Conservation (phyloP, 495 filamentous ascomycete genomes). For the Penicillium herquei region DNA sequence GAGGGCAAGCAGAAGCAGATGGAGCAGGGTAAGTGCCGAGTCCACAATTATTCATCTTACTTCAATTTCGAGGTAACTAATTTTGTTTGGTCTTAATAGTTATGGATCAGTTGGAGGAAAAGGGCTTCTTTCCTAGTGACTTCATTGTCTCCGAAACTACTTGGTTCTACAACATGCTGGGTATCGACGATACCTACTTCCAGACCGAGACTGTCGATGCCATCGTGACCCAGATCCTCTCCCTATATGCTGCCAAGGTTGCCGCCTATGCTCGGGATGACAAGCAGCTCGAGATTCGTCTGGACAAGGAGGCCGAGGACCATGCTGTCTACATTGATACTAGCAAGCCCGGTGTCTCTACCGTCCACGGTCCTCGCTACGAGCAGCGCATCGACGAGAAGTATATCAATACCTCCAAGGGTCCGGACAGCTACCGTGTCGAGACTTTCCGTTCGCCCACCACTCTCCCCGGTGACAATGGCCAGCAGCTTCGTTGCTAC, state of each 20-base stretch:
- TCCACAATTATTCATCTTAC: conserved; percentile 6
- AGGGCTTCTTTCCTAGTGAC: conserved; percentile 80
- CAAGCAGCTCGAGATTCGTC: conserved; percentile 85
- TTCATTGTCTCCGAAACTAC: conserved; percentile 81
- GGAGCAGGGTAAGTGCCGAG: conserved; percentile 64
- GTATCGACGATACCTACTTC: conserved; percentile 99
- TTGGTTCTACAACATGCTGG: conserved; percentile 97
- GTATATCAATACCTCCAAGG: conserved; percentile 74
- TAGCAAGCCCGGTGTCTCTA: conserved; percentile 78
- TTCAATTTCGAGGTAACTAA: not conserved
- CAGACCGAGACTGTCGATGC: conserved; percentile 83
- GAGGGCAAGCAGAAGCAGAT: conserved; percentile 94
- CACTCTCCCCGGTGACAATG: conserved; percentile 65
- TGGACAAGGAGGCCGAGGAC: conserved; percentile 92
- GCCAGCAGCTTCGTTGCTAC: conserved; percentile 90
- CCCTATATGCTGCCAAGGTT: conserved; percentile 94
- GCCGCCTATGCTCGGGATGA: conserved; percentile 93
- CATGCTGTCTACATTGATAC: conserved; percentile 99
- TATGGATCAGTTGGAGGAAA: conserved; percentile 71
- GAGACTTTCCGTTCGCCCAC: conserved; percentile 90
- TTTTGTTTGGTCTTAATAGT: conserved; percentile 36
- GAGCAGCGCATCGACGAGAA: conserved; percentile 93
- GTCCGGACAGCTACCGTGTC: conserved; percentile 75
- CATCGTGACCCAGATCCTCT: conserved; percentile 91
- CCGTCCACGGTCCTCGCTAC: conserved; percentile 76